These are phyloP conservation scores for Gnetum montanum DNA, from an alignment of 75 land plant genomes.

Conservation along the genomic window DNA sequence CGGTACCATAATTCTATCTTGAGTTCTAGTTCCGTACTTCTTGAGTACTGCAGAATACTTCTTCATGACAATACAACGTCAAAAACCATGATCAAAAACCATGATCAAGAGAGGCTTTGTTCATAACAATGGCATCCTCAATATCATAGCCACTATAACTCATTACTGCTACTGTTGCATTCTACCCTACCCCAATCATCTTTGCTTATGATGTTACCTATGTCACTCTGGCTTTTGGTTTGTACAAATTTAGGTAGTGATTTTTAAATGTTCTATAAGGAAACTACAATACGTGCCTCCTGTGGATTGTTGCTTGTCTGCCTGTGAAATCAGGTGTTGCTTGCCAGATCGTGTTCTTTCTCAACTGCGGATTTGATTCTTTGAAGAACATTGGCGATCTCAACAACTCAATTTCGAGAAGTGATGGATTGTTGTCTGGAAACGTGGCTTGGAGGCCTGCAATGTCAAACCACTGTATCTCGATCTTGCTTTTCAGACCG, in stretches of 20 bases:
- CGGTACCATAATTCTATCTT: slow-evolving; percentile 58
- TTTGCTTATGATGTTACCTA: slow-evolving; percentile 67
- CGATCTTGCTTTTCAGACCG: slow-evolving; percentile 76
- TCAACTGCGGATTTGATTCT: slow-evolving; percentile 43
- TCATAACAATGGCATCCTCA: slow-evolving; percentile 99
- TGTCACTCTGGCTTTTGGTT: no score
- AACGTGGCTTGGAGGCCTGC: slow-evolving; percentile 40
- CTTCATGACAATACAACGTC: slow-evolving; percentile 93
- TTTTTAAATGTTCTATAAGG: neutral
- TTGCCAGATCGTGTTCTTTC: slow-evolving; percentile 74
- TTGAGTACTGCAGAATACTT: slow-evolving; percentile 57
- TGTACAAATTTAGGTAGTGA: neutral
- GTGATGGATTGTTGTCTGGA: slow-evolving; percentile 35
- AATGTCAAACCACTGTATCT: slow-evolving; percentile 89
- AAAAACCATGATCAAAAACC: no score
- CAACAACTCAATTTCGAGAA: slow-evolving; percentile 75
- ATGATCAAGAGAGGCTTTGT: slow-evolving; percentile 92
- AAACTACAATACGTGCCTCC: slow-evolving; percentile 39
- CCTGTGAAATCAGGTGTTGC: slow-evolving; percentile 83
- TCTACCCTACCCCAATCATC: slow-evolving; percentile 98
- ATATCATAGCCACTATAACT: slow-evolving; percentile 99
- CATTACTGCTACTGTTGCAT: slow-evolving; percentile 99
- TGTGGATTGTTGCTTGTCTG: slow-evolving; percentile 83
- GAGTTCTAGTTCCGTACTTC: slow-evolving; percentile 42
- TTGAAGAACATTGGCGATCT: slow-evolving; percentile 52